These are phyloP conservation scores for Leavenworthia alabamica DNA, from an alignment of 345 rosid genomes.

Conservation along the genomic window DNA sequence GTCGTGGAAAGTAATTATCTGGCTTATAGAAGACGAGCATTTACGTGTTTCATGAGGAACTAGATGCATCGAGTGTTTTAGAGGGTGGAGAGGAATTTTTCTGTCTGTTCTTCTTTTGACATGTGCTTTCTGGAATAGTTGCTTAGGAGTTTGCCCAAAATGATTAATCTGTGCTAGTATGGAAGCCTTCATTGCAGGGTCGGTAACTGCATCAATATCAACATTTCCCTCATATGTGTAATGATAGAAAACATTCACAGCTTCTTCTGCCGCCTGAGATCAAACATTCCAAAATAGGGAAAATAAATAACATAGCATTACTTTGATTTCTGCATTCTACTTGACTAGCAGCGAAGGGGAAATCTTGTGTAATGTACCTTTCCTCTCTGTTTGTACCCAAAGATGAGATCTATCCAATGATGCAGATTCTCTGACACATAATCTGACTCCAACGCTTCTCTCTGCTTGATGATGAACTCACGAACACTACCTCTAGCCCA, in stretches of 20 bases:
- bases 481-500: constrained; percentile 96
- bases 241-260: constrained; percentile 97
- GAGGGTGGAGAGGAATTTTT: constrained; percentile 79
- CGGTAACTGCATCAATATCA: constrained; percentile 95
- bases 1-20: constrained; percentile 69
- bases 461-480: constrained; percentile 84
- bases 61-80: constrained; percentile 74
- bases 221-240: constrained; percentile 99
- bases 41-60: constrained; percentile 85
- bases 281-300: constrained; percentile 16
- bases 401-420: constrained; percentile 98
- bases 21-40: constrained; percentile 61
- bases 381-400: constrained; percentile 97
- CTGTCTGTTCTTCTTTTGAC: constrained; percentile 69
- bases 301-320: constrained; percentile 14
- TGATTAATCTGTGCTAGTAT: constrained; percentile 98
- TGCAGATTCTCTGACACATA: constrained; percentile 94
- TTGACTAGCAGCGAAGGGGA: background rate
- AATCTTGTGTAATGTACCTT: constrained; percentile 49
- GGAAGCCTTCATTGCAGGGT: constrained; percentile 98
- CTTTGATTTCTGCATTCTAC: constrained; percentile 15
- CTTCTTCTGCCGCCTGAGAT: constrained; percentile 95
- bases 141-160: constrained; percentile 99
- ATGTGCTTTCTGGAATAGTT: constrained; percentile 88
- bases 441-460: constrained; percentile 95